phyloP scores from a whole-genome alignment of 2,329 filamentous ascomycete genomes.

The Elsinoe fawcettii region DNA sequence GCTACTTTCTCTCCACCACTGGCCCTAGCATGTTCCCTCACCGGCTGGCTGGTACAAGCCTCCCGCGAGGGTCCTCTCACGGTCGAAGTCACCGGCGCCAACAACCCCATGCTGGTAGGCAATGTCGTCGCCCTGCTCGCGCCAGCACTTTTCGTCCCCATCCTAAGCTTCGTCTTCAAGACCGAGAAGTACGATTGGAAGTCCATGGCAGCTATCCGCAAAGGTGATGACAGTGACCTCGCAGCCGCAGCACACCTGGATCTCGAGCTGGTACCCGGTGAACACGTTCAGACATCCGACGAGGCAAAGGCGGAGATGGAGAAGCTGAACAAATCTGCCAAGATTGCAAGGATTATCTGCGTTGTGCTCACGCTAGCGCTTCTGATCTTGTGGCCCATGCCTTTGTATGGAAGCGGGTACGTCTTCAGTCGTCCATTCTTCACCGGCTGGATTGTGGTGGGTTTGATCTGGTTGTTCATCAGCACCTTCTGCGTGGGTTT shows the following conservation, averaged over 20 bases:
- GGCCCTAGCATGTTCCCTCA: conserved; percentile 60
- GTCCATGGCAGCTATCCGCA: conserved; percentile 71
- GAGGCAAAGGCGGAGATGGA: conserved; percentile 38
- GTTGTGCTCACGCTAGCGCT: conserved; percentile 60
- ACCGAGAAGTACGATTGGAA: conserved; percentile 76
- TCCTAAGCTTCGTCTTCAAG: conserved; percentile 65
- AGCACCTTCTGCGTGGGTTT: conserved; percentile 66
- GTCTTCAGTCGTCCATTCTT: conserved; percentile 78
- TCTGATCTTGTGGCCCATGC: conserved; percentile 83
- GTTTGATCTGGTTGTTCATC: conserved; percentile 73
- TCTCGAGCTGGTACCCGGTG: conserved; percentile 55
- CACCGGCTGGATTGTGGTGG: conserved; percentile 63
- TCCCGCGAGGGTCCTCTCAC: conserved; percentile 59
- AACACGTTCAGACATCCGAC: conserved; percentile 30
- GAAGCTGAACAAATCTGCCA: conserved; percentile 37
- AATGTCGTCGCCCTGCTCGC: conserved; percentile 77
- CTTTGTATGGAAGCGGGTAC: conserved; percentile 76
- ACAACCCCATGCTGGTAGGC: conserved; percentile 75
- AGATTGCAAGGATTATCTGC: conserved; percentile 51
- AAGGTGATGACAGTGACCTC: conserved; percentile 69
- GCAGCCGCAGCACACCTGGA: conserved; percentile 56
- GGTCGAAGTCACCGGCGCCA: conserved; percentile 65
- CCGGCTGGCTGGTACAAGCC: conserved; percentile 71
- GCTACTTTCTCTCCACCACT: conserved; percentile 62
- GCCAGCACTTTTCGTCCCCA: conserved; percentile 64